phyloP scores from a whole-genome alignment of 768 basidiomycete species.

The Exsudoporus frostii region DNA sequence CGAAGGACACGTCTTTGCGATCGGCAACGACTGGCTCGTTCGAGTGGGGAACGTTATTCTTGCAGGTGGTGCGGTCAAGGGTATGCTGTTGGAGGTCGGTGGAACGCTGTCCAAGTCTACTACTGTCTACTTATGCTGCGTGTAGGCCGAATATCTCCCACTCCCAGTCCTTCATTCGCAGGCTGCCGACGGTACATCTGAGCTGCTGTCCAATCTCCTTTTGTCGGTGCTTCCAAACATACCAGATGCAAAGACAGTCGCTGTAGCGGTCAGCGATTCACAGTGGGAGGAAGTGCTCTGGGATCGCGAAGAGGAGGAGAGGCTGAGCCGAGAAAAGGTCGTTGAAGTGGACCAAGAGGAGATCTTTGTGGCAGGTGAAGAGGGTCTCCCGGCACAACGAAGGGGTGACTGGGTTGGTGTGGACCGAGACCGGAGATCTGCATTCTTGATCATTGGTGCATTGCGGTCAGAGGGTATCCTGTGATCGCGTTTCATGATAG shows the following conservation, averaged over 20 bases:
- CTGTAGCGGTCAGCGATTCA: slow-evolving; percentile 71
- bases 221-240: slow-evolving; percentile 73
- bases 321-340: slow-evolving; percentile 23
- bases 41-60: slow-evolving; percentile 75
- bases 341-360: slow-evolving; percentile 39
- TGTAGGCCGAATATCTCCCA: slow-evolving; percentile 81
- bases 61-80: slow-evolving; percentile 70
- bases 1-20: slow-evolving; percentile 70
- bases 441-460: slow-evolving; percentile 76
- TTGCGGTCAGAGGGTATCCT: slow-evolving; percentile 70
- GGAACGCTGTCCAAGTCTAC: not conserved
- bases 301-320: slow-evolving; percentile 65
- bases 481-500: not conserved
- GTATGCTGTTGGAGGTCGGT: slow-evolving; percentile 80
- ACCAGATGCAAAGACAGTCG: slow-evolving; percentile 68
- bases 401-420: slow-evolving; percentile 75
- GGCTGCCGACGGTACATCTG: slow-evolving; percentile 63
- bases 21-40: slow-evolving; percentile 81
- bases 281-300: slow-evolving; percentile 83
- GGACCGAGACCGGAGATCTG: slow-evolving; percentile 75
- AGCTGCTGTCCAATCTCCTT: slow-evolving; percentile 70
- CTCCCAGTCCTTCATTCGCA: slow-evolving; percentile 66
- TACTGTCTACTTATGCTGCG: not conserved
- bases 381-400: slow-evolving; percentile 45
- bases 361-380: slow-evolving; percentile 61